These are phyloP conservation scores for Aspergillus saccharolyticus DNA, from an alignment of 495 filamentous ascomycete species.

Conservation along the genomic window DNA sequence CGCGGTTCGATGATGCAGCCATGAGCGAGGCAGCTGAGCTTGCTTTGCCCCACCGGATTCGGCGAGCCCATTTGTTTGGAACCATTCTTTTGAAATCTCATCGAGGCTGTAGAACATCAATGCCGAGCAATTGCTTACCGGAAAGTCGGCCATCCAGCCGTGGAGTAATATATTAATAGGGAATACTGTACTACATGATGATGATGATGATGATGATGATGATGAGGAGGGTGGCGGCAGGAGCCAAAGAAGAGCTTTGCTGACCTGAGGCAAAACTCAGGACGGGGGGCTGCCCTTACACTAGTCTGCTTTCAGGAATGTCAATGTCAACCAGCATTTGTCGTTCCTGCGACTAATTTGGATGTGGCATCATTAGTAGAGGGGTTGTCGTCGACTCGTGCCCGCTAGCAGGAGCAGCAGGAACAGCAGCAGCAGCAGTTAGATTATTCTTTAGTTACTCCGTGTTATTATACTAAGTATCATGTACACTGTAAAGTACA, in stretches of 20 bases:
- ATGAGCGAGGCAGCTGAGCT: neutral
- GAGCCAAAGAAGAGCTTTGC: neutral
- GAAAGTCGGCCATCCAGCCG: too few relatives aligned
- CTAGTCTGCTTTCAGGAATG: neutral
- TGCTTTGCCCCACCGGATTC: neutral
- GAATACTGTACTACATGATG: neutral
- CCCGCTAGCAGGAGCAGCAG: too few relatives aligned
- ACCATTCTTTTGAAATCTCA: neutral
- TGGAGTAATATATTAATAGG: too few relatives aligned
- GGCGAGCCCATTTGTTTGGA: too few relatives aligned
- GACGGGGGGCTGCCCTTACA: conserved; percentile 2
- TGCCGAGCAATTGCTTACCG: too few relatives aligned
- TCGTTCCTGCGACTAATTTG: neutral
- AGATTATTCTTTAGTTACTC: too few relatives aligned
- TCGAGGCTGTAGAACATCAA: too few relatives aligned
- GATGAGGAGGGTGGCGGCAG: neutral
- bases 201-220: neutral
- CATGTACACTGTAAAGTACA: too few relatives aligned
- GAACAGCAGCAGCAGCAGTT: too few relatives aligned
- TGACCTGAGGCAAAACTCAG: neutral
- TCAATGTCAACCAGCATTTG: neutral
- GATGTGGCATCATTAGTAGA: neutral
- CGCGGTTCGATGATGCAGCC: neutral
- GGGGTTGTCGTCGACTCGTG: neutral
- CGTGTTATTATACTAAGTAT: too few relatives aligned